A percentile compares a stretch with the other conserved stretches of the same genome.
Conservation (phyloP, 1,284 basidiomycete species). For the Malassezia yamatoensis region DNA sequence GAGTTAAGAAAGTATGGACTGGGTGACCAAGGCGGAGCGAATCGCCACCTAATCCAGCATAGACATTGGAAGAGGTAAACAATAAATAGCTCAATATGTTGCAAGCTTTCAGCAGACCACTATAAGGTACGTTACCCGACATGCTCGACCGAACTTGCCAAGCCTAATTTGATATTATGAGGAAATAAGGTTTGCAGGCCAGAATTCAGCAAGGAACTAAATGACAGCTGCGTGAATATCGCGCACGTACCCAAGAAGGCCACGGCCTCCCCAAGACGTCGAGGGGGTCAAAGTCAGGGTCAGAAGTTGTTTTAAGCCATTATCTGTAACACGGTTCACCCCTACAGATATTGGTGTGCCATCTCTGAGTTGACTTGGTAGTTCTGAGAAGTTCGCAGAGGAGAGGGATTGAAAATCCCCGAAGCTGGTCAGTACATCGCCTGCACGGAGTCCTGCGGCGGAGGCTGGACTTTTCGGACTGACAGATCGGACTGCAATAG, state of each 20-base stretch:
- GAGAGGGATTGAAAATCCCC: not conserved
- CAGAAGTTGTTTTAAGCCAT: not conserved
- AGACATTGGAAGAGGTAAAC: constrained; percentile 79
- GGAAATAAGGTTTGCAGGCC: not conserved
- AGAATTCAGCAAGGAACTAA: constrained; percentile 1
- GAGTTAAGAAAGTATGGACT: constrained; percentile 71
- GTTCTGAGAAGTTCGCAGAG: not conserved
- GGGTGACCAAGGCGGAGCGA: constrained; percentile 41
- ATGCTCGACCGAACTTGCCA: not conserved
- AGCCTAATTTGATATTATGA: not conserved
- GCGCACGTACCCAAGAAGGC: constrained; percentile 7
- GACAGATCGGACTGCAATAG: constrained; percentile 13
- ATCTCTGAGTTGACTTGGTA: constrained; percentile 3
- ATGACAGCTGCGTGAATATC: constrained; percentile 9
- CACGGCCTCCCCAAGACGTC: constrained; percentile 10
- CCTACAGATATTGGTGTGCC: constrained; percentile 1
- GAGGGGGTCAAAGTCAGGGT: constrained; percentile 1
- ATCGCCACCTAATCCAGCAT: constrained; percentile 64
- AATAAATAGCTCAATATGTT: constrained; percentile 69
- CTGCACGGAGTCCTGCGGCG: constrained; percentile 3
- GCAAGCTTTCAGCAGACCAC: constrained; percentile 52
- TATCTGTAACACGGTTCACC: not conserved
- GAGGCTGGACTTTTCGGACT: constrained; percentile 4
- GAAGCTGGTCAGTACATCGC: constrained; percentile 3
- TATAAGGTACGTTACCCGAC: not conserved